Evolutionary conservation across 495 filamentous ascomycete species (phyloP), one percentile per base, ranked within the genome.

Genomic region (Podospora appendiculata): DNA sequence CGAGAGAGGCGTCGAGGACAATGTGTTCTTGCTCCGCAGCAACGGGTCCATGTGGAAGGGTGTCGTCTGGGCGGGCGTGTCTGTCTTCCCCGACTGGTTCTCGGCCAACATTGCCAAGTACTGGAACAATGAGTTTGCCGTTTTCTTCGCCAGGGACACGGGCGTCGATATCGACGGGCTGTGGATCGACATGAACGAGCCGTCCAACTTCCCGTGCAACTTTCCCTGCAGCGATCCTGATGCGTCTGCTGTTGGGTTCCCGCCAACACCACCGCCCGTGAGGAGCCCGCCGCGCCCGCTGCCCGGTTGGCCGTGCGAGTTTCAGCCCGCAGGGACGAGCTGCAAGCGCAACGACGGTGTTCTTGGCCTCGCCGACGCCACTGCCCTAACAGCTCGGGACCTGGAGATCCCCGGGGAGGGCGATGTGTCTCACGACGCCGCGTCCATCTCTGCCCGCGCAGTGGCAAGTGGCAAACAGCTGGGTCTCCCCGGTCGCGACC

Each of bases 171-270:
- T 94, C 53, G 89, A 94, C 57, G 90, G 79, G 1, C 74, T 91
- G 25, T 94, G 89, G 89, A 94, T 93, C 50, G 87, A 90, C 57
- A 88, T 90, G 85, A 89, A 89, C 57, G 87, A 90, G 62, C 86
- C 85, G 0, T 67, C 63, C 18, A 67, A 65, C 54, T 75, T 76
- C 62, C 87, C 89, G 51, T 93, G 89, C 64, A 61, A 72, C 17
- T 92, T 80, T 59, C 88, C 89, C 12, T 95, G 90, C 65, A 62
- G 65, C 14, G 70, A 90, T 53, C 83, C 87, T 0, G 76, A 72
- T 3, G 67, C 50, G 0, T 76, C 73, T 32, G 70, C 77, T 0
- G 78, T 80, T 32, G 69, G 79, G 14, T 78, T 81, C 41, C 89
- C 89, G 4, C 89, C 89, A 0, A 59, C 62, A 1, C 78, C 83